Percentiles rank a stretch among this genome's conserved stretches.
phyloP scores from a whole-genome alignment of 805 yeast species.

The Huiozyma naganishii region DNA sequence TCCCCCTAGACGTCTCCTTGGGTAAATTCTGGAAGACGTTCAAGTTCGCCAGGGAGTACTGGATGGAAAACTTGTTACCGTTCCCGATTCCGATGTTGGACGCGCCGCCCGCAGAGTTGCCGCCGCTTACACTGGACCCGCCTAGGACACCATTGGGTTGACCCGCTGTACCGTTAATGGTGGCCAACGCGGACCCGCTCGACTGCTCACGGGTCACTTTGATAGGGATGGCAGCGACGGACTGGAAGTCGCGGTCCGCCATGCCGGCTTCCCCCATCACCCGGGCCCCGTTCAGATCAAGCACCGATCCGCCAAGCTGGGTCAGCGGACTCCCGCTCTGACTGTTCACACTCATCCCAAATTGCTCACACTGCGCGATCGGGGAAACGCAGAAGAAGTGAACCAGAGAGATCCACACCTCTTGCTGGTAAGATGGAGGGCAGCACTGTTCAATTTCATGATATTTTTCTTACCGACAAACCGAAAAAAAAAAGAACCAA shows the following conservation, averaged over 20 bases:
- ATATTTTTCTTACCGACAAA: too few relatives aligned
- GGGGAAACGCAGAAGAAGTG: too few relatives aligned
- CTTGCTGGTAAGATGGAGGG: too few relatives aligned
- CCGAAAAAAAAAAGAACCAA: too few relatives aligned
- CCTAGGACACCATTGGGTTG: too few relatives aligned
- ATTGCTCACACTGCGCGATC: too few relatives aligned
- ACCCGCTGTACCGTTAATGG: neutral
- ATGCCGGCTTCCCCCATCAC: neutral
- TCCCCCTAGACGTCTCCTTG: conserved; percentile 38
- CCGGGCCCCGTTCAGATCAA: neutral
- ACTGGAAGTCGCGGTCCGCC: conserved; percentile 12
- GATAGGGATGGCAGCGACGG: conserved; percentile 20
- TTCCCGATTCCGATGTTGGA: neutral
- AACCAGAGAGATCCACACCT: too few relatives aligned
- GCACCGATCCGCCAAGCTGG: neutral
- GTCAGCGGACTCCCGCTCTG: too few relatives aligned
- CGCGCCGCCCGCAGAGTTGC: neutral
- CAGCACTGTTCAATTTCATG: too few relatives aligned
- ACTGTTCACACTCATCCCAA: too few relatives aligned
- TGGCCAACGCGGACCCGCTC: conserved; percentile 13
- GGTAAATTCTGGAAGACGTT: conserved; percentile 26
- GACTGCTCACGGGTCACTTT: conserved; percentile 23
- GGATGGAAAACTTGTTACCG: conserved; percentile 7
- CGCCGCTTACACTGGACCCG: neutral
- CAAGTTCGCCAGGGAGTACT: conserved; percentile 23